These are phyloP conservation scores for Vicia faba DNA, from an alignment of 306 rosid genomes.

Conservation along the genomic window DNA sequence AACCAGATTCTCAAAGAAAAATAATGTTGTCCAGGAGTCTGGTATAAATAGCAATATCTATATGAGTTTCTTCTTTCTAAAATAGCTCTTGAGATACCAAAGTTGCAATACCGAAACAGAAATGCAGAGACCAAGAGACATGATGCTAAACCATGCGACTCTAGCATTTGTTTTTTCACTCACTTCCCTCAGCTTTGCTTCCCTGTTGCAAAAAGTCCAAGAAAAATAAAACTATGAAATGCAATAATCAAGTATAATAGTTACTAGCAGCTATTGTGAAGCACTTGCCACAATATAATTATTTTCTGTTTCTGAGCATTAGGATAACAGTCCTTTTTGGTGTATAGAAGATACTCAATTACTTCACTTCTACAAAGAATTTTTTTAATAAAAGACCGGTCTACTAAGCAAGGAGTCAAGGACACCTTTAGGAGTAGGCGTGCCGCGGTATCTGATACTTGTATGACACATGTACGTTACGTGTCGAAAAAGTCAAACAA, in stretches of 20 bases:
- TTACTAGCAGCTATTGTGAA: background rate
- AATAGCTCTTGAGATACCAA: conserved; percentile 45
- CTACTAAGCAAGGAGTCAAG: too few relatives aligned
- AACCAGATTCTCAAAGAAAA: background rate
- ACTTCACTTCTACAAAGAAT: background rate
- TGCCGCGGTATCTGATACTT: too few relatives aligned
- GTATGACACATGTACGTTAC: too few relatives aligned
- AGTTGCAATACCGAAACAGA: conserved; percentile 46
- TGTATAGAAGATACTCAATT: background rate
- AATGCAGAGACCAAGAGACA: conserved; percentile 54
- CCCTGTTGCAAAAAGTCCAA: conserved; percentile 43
- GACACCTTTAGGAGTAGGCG: too few relatives aligned
- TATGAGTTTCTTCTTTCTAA: conserved; percentile 66
- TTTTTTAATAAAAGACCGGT: background rate
- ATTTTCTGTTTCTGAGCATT: background rate
- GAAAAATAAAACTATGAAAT: conserved; percentile 6
- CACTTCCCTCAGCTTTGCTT: conserved; percentile 54
- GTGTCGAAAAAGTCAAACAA: too few relatives aligned
- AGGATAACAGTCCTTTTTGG: background rate
- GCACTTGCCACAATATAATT: background rate
- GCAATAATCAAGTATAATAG: conserved; percentile 9
- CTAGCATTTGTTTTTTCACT: conserved; percentile 52
- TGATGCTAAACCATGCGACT: conserved; percentile 54
- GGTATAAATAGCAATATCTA: conserved; percentile 29
- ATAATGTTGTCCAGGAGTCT: background rate